These are phyloP conservation scores for Isoetes engelmannii DNA, from an alignment of 83 land plant species.

Conservation along the genomic window DNA sequence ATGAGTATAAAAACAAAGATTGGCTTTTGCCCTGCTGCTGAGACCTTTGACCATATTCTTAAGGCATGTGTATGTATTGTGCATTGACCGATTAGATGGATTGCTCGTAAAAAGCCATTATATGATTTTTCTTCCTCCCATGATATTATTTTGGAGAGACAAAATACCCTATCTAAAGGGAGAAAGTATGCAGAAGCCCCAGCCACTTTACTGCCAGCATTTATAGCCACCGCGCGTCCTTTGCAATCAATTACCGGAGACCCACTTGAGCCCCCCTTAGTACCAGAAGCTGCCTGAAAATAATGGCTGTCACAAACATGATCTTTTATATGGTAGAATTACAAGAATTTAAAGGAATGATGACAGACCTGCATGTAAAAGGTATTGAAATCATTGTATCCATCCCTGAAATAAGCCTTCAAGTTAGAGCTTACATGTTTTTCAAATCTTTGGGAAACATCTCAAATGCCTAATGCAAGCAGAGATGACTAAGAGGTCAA, in stretches of 20 bases:
- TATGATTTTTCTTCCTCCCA: too few species aligned
- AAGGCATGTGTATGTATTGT: too few species aligned
- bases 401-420: slow-evolving; percentile 51
- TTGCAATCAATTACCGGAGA: slow-evolving; percentile 93
- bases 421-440: too few species aligned
- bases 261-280: slow-evolving; percentile 98
- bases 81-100: too few species aligned
- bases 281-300: slow-evolving; percentile 94
- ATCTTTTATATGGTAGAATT: neutral
- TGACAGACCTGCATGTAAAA: slow-evolving; percentile 88
- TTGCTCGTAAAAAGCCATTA: too few species aligned
- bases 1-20: too few species aligned
- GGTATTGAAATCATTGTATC: slow-evolving; percentile 95
- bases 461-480: too few species aligned
- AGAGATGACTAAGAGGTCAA: too few species aligned
- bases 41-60: too few species aligned
- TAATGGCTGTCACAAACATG: neutral
- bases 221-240: slow-evolving; percentile 88
- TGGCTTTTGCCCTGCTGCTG: too few species aligned
- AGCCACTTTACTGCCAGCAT: slow-evolving; percentile 89
- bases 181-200: slow-evolving; percentile 91
- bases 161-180: slow-evolving; percentile 73
- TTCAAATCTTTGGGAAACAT: too few species aligned
- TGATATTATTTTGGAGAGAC: neutral
- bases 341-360: neutral